phyloP scores from a whole-genome alignment of 305 asterid species.

The Fraxinus xanthoxyloides region DNA sequence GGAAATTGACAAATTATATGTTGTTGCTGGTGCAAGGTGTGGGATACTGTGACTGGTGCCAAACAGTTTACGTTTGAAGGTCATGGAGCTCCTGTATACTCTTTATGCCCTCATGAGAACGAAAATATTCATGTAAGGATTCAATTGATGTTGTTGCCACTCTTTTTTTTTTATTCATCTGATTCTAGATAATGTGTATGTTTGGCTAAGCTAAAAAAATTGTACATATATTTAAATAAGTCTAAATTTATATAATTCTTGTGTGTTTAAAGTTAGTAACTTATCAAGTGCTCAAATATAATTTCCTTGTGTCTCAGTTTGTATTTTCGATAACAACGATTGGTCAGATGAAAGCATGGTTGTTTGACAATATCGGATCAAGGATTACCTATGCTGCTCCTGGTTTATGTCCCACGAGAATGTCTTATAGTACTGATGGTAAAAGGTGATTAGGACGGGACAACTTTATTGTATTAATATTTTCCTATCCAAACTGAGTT shows the following conservation, averaged over 20 bases:
- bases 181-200: constrained; percentile 2
- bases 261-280: neutral
- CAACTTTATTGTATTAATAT: constrained; percentile 13
- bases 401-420: constrained; percentile 48
- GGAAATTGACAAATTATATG: constrained; percentile 22
- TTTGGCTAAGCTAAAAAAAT: neutral
- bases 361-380: constrained; percentile 45
- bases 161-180: neutral
- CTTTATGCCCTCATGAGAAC: constrained; percentile 52
- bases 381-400: constrained; percentile 47
- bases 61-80: constrained; percentile 60
- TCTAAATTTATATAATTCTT: neutral
- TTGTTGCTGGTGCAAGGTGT: constrained; percentile 36
- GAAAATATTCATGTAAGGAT: constrained; percentile 44
- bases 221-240: neutral
- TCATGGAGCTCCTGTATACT: constrained; percentile 61
- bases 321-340: constrained; percentile 51
- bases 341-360: constrained; percentile 76
- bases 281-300: neutral
- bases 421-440: constrained; percentile 53
- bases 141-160: neutral
- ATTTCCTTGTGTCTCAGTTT: constrained; percentile 34
- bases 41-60: constrained; percentile 55
- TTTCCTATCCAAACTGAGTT: constrained; percentile 22
- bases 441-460: constrained; percentile 46